Conservation (phyloP, 495 filamentous ascomycete genomes). For the Aspergillus carlsbadensis region DNA sequence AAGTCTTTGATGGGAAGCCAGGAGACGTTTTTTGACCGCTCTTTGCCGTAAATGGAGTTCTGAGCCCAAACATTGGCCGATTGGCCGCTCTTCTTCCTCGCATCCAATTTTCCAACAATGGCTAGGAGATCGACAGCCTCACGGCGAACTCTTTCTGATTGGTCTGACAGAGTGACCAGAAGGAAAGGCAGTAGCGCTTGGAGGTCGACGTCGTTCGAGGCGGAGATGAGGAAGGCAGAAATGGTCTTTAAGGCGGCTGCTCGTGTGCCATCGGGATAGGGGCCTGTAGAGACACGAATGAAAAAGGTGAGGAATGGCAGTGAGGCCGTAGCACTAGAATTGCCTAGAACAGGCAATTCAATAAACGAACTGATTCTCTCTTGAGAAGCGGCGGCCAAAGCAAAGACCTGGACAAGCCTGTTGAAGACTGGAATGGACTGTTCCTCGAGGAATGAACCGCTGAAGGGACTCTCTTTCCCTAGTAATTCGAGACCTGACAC, state of each 20-base stretch:
- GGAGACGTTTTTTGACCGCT: slow-evolving; percentile 46
- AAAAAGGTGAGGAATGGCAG: slow-evolving; percentile 77
- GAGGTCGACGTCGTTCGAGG: slow-evolving; percentile 56
- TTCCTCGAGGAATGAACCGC: slow-evolving; percentile 36
- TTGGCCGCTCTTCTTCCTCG: slow-evolving; percentile 31
- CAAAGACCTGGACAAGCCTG: slow-evolving; percentile 62
- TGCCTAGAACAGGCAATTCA: slow-evolving; percentile 56
- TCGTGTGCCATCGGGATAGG: slow-evolving; percentile 64
- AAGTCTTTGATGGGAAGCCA: slow-evolving; percentile 60
- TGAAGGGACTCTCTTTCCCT: slow-evolving; percentile 24
- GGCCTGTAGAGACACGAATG: slow-evolving; percentile 68
- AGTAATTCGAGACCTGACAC: slow-evolving; percentile 37
- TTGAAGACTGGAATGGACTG: slow-evolving; percentile 44
- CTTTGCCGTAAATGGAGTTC: slow-evolving; percentile 57
- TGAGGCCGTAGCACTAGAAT: slow-evolving; percentile 51
- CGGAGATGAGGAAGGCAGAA: slow-evolving; percentile 50
- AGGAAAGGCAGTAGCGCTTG: slow-evolving; percentile 79
- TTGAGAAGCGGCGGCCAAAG: slow-evolving; percentile 52
- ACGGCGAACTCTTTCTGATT: slow-evolving; percentile 67
- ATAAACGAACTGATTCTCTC: slow-evolving; percentile 56
- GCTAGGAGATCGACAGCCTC: slow-evolving; percentile 65
- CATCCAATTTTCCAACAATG: slow-evolving; percentile 48
- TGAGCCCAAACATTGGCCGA: slow-evolving; percentile 45
- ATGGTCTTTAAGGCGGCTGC: slow-evolving; percentile 64
- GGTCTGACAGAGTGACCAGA: slow-evolving; percentile 70